Base-by-base conservation (phyloP, 2,329 filamentous ascomycete species). In the Geosmithia putterillii region DNA sequence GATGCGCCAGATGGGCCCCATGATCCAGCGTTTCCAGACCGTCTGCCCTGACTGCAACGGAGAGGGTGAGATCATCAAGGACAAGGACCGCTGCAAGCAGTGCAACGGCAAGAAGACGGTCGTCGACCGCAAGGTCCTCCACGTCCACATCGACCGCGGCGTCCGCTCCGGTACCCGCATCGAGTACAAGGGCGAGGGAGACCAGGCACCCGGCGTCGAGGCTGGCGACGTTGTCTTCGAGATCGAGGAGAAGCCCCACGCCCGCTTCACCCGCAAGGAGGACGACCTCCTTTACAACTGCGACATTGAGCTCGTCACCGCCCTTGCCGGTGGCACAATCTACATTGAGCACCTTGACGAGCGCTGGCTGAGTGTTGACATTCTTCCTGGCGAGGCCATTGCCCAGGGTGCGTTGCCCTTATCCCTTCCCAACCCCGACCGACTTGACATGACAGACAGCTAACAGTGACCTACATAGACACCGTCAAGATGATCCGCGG, bases 1-100 rank as follows among this genome's bases (percentile, higher is more conserved):
- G 90, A 95, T 98, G 92, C 85, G 94, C 61, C 92, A 98, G 69
- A 96, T 98, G 89, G 92, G 92, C 42, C 92, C 92, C 47, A 98
- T 98, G 92, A 96, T 98, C 55, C 94, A 98, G 71, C 86, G 92
- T 46, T 98, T 98, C 80, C 92, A 98, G 74, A 96, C 90, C 23
- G 89, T 95, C 55, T 98, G 92, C 76, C 86, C 89, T 22, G 94
- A 98, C 69, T 98, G 92, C 64, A 90, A 92, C 55, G 94, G 94
- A 50, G 92, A 98, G 66, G 90, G 92, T 47, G 92, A 98, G 71
- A 88, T 83, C 51, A 90, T 98, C 64, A 87, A 86, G 60, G 90
- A 96, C 53, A 94, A 94, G 73, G 92, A 98, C 64, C 84, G 87
- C 57, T 98, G 92, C 83, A 96, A 95, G 80, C 76, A 79, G 60